These are phyloP conservation scores for Penicillium tannophilum DNA, from an alignment of 495 filamentous ascomycete genomes.

Conservation along the genomic window DNA sequence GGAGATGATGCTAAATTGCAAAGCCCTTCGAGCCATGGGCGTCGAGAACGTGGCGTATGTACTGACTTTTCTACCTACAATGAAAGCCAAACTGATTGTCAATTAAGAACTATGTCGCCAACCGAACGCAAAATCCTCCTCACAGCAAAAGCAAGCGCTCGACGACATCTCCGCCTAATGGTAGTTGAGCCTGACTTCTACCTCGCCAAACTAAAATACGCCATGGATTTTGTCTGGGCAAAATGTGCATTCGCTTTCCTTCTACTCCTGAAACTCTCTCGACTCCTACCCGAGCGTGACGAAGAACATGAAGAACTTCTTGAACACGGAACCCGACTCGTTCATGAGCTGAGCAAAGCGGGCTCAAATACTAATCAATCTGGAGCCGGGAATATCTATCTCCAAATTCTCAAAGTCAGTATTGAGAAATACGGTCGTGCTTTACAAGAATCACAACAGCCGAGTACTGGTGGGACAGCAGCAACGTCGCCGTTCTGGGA, in stretches of 20 bases:
- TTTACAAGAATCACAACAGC: slow-evolving; percentile 35
- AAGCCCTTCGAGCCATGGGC: slow-evolving; percentile 48
- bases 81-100: not conserved
- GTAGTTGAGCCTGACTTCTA: slow-evolving; percentile 44
- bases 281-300: slow-evolving; percentile 46
- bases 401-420: slow-evolving; percentile 45
- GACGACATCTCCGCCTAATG: slow-evolving; percentile 52
- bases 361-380: slow-evolving; percentile 26
- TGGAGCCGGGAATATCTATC: slow-evolving; percentile 43
- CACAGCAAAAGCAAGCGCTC: slow-evolving; percentile 50
- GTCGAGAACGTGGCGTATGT: slow-evolving; percentile 49
- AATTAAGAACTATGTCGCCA: slow-evolving; percentile 40
- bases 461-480: slow-evolving; percentile 18
- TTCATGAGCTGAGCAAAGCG: slow-evolving; percentile 44
- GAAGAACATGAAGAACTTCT: slow-evolving; percentile 44
- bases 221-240: slow-evolving; percentile 60
- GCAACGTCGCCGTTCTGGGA: slow-evolving; percentile 40
- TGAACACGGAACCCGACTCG: slow-evolving; percentile 43
- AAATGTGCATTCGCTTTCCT: slow-evolving; percentile 58
- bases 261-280: slow-evolving; percentile 51
- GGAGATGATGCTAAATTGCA: slow-evolving; percentile 53
- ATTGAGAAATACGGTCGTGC: slow-evolving; percentile 52
- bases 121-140: slow-evolving; percentile 44
- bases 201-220: slow-evolving; percentile 51
- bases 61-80: slow-evolving; percentile 4